Evolutionary conservation across 2,329 filamentous ascomycete genomes (phyloP).

Genomic region (Hansfordia pulvinata): DNA sequence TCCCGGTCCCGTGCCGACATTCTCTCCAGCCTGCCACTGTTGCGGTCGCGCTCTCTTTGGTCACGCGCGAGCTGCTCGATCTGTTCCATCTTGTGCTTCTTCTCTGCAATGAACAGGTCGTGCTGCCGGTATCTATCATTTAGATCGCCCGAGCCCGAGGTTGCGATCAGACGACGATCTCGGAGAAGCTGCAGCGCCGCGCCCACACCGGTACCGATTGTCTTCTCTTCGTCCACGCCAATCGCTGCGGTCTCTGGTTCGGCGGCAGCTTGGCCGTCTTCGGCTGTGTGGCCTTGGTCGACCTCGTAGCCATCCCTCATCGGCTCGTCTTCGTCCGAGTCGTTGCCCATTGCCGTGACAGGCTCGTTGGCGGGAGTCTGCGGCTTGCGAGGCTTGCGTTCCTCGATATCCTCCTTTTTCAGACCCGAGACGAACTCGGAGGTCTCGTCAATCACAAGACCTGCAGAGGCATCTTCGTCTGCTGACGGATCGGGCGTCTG

Average conservation of each 20-base stretch:
- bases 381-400: conserved; percentile 35
- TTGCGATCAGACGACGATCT: conserved; percentile 69
- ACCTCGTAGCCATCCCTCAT: conserved; percentile 36
- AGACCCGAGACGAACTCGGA: conserved; percentile 87
- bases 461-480: conserved; percentile 33
- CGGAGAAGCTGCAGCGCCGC: conserved; percentile 71
- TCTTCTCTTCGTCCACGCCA: conserved; percentile 77
- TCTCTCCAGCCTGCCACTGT: conserved; percentile 65
- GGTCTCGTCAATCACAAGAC: conserved; percentile 88
- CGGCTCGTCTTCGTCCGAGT: conserved; percentile 28
- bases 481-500: conserved; percentile 35
- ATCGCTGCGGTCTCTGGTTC: conserved; percentile 45
- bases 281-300: no score
- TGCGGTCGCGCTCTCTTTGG: conserved; percentile 81
- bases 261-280: no score
- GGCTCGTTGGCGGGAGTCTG: conserved; percentile 21
- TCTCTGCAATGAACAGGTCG: conserved; percentile 68
- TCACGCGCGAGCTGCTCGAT: conserved; percentile 66
- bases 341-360: conserved; percentile 29
- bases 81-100: conserved; percentile 57
- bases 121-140: conserved; percentile 58
- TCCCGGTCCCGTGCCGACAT: conserved; percentile 90
- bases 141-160: conserved; percentile 44
- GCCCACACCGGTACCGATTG: conserved; percentile 64
- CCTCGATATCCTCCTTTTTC: conserved; percentile 46